Percentiles rank a stretch among this genome's conserved stretches.
These are phyloP conservation scores for Coelastrella sp. DNA, from an alignment of 139 green algal species.

Conservation along the genomic window DNA sequence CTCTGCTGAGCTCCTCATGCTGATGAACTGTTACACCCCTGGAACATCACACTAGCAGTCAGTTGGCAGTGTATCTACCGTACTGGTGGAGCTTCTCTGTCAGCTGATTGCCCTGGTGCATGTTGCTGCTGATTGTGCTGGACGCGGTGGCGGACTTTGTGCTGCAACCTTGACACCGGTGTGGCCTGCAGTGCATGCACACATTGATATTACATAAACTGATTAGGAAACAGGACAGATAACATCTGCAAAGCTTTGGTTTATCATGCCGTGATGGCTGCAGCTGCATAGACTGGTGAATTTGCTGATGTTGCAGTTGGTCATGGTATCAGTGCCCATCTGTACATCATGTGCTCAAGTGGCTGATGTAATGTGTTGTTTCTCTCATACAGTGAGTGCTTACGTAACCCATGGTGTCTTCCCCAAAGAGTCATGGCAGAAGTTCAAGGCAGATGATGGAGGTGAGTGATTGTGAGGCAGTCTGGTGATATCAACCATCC, in stretches of 20 bases:
- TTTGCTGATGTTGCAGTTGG: too few relatives aligned
- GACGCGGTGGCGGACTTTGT: neutral
- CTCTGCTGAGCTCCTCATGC: constrained; percentile 20
- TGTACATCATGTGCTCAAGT: neutral
- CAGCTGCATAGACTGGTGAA: too few relatives aligned
- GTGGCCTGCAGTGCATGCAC: constrained; percentile 9
- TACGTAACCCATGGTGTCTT: constrained; percentile 99
- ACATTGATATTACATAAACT: neutral
- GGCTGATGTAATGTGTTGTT: too few relatives aligned
- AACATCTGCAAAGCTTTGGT: too few relatives aligned
- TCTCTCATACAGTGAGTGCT: constrained; percentile 82
- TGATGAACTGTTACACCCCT: constrained; percentile 59
- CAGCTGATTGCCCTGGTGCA: neutral
- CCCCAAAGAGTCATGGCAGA: constrained; percentile 87
- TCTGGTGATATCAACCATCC: too few relatives aligned
- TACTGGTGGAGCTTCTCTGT: constrained; percentile 18
- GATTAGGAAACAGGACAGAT: too few relatives aligned
- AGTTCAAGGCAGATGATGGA: constrained; percentile 76
- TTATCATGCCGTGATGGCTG: neutral
- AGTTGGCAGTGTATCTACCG: neutral
- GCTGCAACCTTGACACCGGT: too few relatives aligned
- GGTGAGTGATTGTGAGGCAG: too few relatives aligned
- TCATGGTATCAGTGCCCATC: neutral
- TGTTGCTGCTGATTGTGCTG: constrained; percentile 15
- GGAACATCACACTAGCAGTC: constrained; percentile 51